Percentiles rank a stretch among this genome's conserved stretches.
phyloP scores from a whole-genome alignment of 176 grass and related monocot genomes.

The Ampelocalamus luodianensis region DNA sequence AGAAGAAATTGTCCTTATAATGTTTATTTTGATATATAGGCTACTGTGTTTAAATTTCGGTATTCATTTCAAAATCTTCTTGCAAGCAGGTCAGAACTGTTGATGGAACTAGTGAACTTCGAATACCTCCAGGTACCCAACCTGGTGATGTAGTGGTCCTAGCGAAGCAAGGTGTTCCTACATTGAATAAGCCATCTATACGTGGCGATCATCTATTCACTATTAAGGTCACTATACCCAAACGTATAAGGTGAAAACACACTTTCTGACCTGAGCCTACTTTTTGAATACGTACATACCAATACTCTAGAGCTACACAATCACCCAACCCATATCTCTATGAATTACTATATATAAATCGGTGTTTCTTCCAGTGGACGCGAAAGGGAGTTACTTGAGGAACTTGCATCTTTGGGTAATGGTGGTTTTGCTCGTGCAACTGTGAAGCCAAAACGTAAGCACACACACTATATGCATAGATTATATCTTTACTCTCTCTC shows the following conservation, averaged over 20 bases:
- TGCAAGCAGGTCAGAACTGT: slow-evolving; percentile 81
- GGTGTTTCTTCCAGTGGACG: too few relatives aligned
- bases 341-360: too few relatives aligned
- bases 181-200: slow-evolving; percentile 87
- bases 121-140: slow-evolving; percentile 95
- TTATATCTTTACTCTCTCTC: background rate
- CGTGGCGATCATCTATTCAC: slow-evolving; percentile 96
- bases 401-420: slow-evolving; percentile 76
- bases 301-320: slow-evolving; percentile 21
- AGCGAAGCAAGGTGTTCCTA: slow-evolving; percentile 88
- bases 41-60: slow-evolving; percentile 18
- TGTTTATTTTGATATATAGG: slow-evolving; percentile 26
- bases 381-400: slow-evolving; percentile 70
- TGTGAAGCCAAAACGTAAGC: slow-evolving; percentile 63
- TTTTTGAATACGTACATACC: background rate
- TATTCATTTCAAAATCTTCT: slow-evolving; percentile 42
- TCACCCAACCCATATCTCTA: background rate
- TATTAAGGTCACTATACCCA: slow-evolving; percentile 91
- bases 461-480: slow-evolving; percentile 3
- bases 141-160: slow-evolving; percentile 88
- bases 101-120: slow-evolving; percentile 77
- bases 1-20: background rate
- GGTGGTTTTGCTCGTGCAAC: slow-evolving; percentile 48
- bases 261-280: slow-evolving; percentile 32
- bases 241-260: slow-evolving; percentile 73